Evolutionary conservation across 2,329 filamentous ascomycete species (phyloP), one percentile per base, ranked within the genome.

Genomic region (Talaromyces sp.): DNA sequence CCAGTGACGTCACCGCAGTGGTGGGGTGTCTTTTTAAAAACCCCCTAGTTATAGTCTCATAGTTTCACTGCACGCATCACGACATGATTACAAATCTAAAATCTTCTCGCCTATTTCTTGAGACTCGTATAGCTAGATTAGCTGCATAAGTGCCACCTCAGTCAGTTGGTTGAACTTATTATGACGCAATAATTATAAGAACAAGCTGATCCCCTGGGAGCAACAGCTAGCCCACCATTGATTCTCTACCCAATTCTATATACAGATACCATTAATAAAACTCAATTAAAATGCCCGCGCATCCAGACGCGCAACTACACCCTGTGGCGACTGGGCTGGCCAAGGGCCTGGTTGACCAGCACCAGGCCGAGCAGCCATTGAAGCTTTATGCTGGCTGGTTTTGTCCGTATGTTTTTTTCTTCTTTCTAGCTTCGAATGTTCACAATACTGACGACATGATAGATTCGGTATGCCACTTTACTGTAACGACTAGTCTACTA

Each of bases 341-440:
- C 33, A 78, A 78, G 63, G 59, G 61, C 2, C 65, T 76, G 50
- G 75, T 75, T 10, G 70, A 71, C 23, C 65, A 66, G 42, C 75
- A 77, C 57, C 64, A 63, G 40, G 64, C 66, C 30, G 71, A 76
- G 53, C 69, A 75, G 60, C 74, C 73, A 3, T 64, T 78, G 62
- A 89, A 89, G 72, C 79, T 92, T 12, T 92, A 91, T 74, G 85
- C 85, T 14, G 87, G 86, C 65, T 92, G 89, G 89, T 92, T 91
- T 80, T 94, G 83, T 68, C 83, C 83, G 70, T 77, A 68, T 47
- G 72, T 71, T 16, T 16, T 42, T 31, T 16, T 18, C 63, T 14
- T 51, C 52, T 31, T 60, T 51, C 36, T 27, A 44, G 16, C 56
- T 31, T 34, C 8, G 42, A 40, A 52, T 23, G 23, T 23, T 40